phyloP scores from a whole-genome alignment of 768 basidiomycete genomes.

The Mrakia frigida region DNA sequence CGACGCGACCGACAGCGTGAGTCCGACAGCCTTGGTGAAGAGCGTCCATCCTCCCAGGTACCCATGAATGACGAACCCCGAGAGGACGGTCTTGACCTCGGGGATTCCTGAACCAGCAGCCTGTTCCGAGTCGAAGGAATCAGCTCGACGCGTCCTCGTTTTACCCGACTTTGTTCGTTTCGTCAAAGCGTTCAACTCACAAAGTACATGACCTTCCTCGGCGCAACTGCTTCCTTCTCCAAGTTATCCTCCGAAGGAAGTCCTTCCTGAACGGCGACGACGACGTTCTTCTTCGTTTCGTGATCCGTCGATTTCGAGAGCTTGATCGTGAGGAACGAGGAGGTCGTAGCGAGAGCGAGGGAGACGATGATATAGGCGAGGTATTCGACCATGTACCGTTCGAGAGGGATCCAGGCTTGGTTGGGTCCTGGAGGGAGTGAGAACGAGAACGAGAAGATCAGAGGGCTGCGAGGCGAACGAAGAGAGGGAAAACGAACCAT shows the following conservation, averaged over 20 bases:
- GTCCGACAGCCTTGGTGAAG: slow-evolving; percentile 81
- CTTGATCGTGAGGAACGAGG: slow-evolving; percentile 74
- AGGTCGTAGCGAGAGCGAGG: slow-evolving; percentile 66
- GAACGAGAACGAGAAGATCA: background rate
- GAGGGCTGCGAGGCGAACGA: background rate
- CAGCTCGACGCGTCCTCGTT: slow-evolving; percentile 3
- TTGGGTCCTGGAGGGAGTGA: background rate
- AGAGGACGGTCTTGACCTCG: slow-evolving; percentile 91
- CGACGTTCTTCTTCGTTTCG: slow-evolving; percentile 70
- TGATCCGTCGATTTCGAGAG: slow-evolving; percentile 87
- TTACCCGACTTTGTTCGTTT: background rate
- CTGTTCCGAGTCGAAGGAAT: slow-evolving; percentile 44
- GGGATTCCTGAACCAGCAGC: slow-evolving; percentile 95
- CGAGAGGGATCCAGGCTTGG: slow-evolving; percentile 55
- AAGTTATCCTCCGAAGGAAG: background rate
- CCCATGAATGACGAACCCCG: slow-evolving; percentile 94
- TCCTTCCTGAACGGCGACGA: background rate
- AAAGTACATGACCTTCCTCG: slow-evolving; percentile 72
- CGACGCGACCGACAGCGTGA: slow-evolving; percentile 85
- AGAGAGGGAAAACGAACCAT: background rate
- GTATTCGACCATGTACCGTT: slow-evolving; percentile 56
- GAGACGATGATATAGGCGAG: slow-evolving; percentile 67
- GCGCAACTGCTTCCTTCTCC: slow-evolving; percentile 15
- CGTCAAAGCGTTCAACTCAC: slow-evolving; percentile 48
- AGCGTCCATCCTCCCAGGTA: slow-evolving; percentile 87